A percentile compares a stretch with the other conserved stretches of the same genome.
Conservation (phyloP, 176 grass and related monocot species). For the Secale cereale region DNA sequence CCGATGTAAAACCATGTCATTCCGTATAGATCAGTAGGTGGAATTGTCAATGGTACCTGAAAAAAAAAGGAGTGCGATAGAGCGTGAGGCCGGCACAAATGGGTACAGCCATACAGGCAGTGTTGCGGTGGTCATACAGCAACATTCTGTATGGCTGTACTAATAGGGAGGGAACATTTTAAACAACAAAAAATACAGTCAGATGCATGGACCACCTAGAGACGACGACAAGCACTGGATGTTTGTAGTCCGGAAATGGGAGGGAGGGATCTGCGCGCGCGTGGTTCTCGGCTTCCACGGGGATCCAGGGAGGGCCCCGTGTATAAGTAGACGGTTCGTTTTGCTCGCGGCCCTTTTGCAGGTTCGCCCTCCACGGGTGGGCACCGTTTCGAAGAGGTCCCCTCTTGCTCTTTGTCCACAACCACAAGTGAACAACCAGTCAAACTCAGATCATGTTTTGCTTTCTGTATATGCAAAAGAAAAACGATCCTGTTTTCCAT, state of each 20-base stretch:
- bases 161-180: too few relatives aligned
- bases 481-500: neutral
- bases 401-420: neutral
- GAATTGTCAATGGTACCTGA: too few relatives aligned
- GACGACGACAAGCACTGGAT: too few relatives aligned
- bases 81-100: too few relatives aligned
- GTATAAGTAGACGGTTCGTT: constrained; percentile 22
- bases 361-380: neutral
- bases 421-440: neutral
- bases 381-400: accelerated
- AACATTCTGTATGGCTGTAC: too few relatives aligned
- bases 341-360: neutral
- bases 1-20: too few relatives aligned
- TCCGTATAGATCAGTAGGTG: too few relatives aligned
- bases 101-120: too few relatives aligned
- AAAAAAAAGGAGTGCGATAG: too few relatives aligned
- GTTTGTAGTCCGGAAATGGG: constrained; percentile 30
- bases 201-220: too few relatives aligned
- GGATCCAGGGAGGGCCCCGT: neutral
- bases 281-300: constrained; percentile 4
- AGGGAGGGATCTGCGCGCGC: constrained; percentile 24
- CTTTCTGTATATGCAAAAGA: neutral
- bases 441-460: neutral
- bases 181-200: too few relatives aligned
- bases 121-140: too few relatives aligned